phyloP scores from a whole-genome alignment of 352 stramenopile species.

The Phytophthora tubulina region DNA sequence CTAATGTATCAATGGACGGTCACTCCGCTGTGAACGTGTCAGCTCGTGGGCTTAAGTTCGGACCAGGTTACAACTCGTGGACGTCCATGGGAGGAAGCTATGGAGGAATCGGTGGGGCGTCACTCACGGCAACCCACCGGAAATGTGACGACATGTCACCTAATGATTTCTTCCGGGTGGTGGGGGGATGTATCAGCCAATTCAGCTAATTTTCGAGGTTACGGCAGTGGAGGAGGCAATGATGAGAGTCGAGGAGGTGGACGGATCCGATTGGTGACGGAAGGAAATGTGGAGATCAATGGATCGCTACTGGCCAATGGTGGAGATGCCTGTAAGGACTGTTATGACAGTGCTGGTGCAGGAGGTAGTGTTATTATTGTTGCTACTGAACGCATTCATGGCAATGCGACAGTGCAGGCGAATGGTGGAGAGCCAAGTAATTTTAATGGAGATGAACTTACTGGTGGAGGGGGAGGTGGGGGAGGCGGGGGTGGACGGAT shows the following conservation, averaged over 20 bases:
- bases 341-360: constrained; percentile 64
- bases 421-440: constrained; percentile 62
- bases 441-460: constrained; percentile 40
- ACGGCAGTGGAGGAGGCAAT: constrained; percentile 81
- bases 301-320: constrained; percentile 75
- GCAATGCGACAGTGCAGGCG: constrained; percentile 54
- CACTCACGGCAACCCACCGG: constrained; percentile 44
- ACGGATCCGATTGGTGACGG: constrained; percentile 57
- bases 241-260: constrained; percentile 71
- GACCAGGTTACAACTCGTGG: constrained; percentile 84
- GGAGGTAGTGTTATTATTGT: constrained; percentile 64
- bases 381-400: constrained; percentile 48
- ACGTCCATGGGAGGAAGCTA: constrained; percentile 74
- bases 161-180: constrained; percentile 72
- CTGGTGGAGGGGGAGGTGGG: constrained; percentile 63
- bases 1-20: constrained; percentile 53
- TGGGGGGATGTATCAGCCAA: constrained; percentile 72
- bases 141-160: constrained; percentile 64
- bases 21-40: constrained; percentile 66
- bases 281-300: constrained; percentile 59
- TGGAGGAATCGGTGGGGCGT: constrained; percentile 79
- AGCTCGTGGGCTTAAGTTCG: constrained; percentile 77
- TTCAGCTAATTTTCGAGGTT: constrained; percentile 77
- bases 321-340: constrained; percentile 56
- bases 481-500: constrained; percentile 65